phyloP scores from a whole-genome alignment of 257 asterid species.

The Salvia hispanica region DNA sequence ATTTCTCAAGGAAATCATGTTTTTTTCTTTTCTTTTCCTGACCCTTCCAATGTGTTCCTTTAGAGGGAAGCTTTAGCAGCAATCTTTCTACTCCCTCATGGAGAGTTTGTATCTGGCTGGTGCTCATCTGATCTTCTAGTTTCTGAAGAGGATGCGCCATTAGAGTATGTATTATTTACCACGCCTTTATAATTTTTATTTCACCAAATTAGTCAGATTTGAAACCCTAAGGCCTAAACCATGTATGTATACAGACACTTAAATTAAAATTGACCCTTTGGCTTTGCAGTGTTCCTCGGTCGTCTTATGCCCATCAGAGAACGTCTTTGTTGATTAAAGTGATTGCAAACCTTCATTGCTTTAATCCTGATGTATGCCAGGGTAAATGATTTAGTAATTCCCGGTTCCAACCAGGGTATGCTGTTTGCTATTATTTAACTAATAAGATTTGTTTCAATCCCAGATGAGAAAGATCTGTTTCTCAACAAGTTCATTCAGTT shows the following conservation, averaged over 20 bases:
- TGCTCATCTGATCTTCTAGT: slow-evolving; percentile 86
- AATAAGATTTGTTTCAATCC: slow-evolving; percentile 32
- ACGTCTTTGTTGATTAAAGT: slow-evolving; percentile 90
- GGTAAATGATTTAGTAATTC: slow-evolving; percentile 48
- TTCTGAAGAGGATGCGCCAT: slow-evolving; percentile 74
- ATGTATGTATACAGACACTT: slow-evolving; percentile 16
- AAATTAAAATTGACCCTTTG: slow-evolving; percentile 29
- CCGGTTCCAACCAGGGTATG: slow-evolving; percentile 16
- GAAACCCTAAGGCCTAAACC: slow-evolving; percentile 18
- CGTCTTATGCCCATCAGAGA: slow-evolving; percentile 85
- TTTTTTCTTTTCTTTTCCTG: slow-evolving; percentile 22
- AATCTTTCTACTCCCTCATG: slow-evolving; percentile 71
- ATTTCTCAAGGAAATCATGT: too few species aligned
- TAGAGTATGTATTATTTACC: slow-evolving; percentile 68
- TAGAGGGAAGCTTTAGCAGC: slow-evolving; percentile 88
- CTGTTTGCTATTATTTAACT: slow-evolving; percentile 22
- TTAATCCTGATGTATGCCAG: slow-evolving; percentile 85
- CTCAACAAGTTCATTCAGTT: slow-evolving; percentile 75
- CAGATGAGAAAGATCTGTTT: slow-evolving; percentile 97
- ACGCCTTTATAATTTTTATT: slow-evolving; percentile 48
- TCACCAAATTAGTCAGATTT: slow-evolving; percentile 39
- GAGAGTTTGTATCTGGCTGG: slow-evolving; percentile 88
- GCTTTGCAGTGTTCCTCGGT: slow-evolving; percentile 58
- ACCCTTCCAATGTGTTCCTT: slow-evolving; percentile 40
- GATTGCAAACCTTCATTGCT: slow-evolving; percentile 97